Base-by-base conservation (phyloP, 164 flowering plant species). In the Magnolia officinalis region DNA sequence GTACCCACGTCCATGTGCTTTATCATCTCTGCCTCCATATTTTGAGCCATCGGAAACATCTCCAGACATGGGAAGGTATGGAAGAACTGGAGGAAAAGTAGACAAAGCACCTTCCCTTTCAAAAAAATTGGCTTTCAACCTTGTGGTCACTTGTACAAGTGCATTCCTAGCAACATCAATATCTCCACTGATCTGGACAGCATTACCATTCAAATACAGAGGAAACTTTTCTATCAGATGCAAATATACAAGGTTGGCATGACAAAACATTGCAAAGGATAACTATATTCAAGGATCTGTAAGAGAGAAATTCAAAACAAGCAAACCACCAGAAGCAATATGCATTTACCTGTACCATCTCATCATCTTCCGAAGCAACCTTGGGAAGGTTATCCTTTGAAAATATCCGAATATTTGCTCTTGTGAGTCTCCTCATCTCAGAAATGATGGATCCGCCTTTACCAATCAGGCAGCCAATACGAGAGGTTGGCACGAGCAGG, bases 391-490 rank as follows among this genome's bases (percentile, higher is more conserved):
- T 88, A 70, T 96, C 99, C 83, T 92, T 92, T 0, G 98, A 84
- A 61, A 91, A 89, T 73, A 96, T 90, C 76, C 98, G 98, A 37
- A 96, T 96, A 79, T 88, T 94, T 66, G 99, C 99, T 81, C 85
- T 94, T 13, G 98, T 94, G 23, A 84, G 67, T 71, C 80, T 91
- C 83, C 98, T 90, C 91, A 96, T 90, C 81, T 96, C 99, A 75
- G 89, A 76, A 55, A 96, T 89, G 55, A 96, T 92, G 63, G 93
- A 77, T 70, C 99, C 99, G 67, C 97, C 97, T 89, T 92, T 96
- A 26, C 99, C 99, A 82, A 94, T 89, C 65, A 96, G 92, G 83
- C 97, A 92, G 66, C 98, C 99, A 85, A 96, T 90, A 26, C 92
- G 88, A 50, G 98, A 88, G 9, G 92, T 79, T 51, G 98, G 95